Evolutionary conservation across 2,329 filamentous ascomycete species (phyloP).

Genomic region (Phaeoacremonium minimum): DNA sequence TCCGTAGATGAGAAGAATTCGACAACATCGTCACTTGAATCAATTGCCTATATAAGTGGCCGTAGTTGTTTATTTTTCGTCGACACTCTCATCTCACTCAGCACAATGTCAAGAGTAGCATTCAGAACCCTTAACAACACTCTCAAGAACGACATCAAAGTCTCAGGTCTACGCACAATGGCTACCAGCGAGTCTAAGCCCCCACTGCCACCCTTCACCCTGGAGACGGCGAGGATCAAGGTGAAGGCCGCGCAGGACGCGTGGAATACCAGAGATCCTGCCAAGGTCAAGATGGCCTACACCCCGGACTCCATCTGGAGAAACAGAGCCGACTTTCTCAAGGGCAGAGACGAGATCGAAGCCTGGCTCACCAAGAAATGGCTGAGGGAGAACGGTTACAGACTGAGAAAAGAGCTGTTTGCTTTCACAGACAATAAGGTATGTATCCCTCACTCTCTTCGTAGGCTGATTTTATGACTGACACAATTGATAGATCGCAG

Average conservation of each 20-base stretch:
- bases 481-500: conserved; percentile 55
- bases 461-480: no score
- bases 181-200: conserved; percentile 23
- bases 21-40: no score
- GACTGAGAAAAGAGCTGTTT: conserved; percentile 79
- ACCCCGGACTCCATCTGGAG: conserved; percentile 76
- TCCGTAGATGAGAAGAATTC: no score
- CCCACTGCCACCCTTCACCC: conserved; percentile 68
- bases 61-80: no score
- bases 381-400: conserved; percentile 66
- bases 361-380: conserved; percentile 70
- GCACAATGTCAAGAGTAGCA: no score
- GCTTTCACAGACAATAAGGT: conserved; percentile 66
- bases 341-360: conserved; percentile 63
- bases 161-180: conserved; percentile 10
- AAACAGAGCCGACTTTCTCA: conserved; percentile 67
- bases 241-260: conserved; percentile 80
- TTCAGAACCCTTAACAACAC: no score
- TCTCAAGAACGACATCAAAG: background rate
- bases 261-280: conserved; percentile 70
- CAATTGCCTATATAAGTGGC: no score
- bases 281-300: conserved; percentile 65
- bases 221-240: conserved; percentile 66
- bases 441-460: no score
- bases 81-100: no score